These are phyloP conservation scores for Torulaspora franciscae DNA, from an alignment of 805 yeast genomes.

Conservation along the genomic window DNA sequence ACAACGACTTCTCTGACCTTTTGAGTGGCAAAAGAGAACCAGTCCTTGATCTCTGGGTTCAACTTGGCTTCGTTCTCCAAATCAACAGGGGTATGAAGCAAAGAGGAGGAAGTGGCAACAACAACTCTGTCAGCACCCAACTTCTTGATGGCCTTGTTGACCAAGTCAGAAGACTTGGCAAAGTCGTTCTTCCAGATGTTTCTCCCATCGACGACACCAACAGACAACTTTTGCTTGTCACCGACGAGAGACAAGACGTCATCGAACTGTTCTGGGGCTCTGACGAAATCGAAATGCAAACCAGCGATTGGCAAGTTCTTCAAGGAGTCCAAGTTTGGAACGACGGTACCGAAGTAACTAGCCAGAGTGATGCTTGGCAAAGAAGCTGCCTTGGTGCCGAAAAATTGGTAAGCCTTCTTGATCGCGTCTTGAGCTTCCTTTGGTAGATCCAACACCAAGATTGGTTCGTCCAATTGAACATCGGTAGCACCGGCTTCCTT, in stretches of 20 bases:
- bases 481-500: constrained; percentile 91
- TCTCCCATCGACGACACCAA: constrained; percentile 98
- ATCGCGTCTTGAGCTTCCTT: constrained; percentile 76
- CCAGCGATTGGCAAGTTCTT: constrained; percentile 89
- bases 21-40: constrained; percentile 98
- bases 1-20: constrained; percentile 87
- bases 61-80: constrained; percentile 87
- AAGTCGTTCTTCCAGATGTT: constrained; percentile 99
- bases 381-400: constrained; percentile 57
- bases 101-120: constrained; percentile 93
- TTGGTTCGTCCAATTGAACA: constrained; percentile 97
- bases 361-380: constrained; percentile 79
- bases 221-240: constrained; percentile 77
- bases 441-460: constrained; percentile 89
- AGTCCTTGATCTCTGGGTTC: constrained; percentile 86
- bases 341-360: constrained; percentile 96
- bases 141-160: constrained; percentile 75
- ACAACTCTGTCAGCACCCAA: constrained; percentile 82
- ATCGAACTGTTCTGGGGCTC: constrained; percentile 94
- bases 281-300: constrained; percentile 93
- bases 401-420: constrained; percentile 79
- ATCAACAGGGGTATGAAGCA: constrained; percentile 98
- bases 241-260: constrained; percentile 64
- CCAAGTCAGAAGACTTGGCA: constrained; percentile 76
- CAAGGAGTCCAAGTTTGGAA: constrained; percentile 90